Conservation (phyloP, 2,329 filamentous ascomycete genomes). For the Calonectria multiphialidica region DNA sequence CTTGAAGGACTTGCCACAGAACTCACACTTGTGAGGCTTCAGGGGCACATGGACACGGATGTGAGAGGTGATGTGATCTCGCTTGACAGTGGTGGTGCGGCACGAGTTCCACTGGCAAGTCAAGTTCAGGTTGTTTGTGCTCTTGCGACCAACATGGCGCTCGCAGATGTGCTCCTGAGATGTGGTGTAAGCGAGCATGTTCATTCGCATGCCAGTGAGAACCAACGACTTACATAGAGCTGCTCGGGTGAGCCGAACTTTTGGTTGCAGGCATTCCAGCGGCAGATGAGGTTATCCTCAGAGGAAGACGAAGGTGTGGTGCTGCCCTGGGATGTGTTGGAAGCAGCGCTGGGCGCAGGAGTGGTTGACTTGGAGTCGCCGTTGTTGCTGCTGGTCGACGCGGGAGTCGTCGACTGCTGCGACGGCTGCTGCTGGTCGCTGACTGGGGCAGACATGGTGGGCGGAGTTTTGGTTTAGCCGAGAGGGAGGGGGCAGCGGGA, state of each 20-base stretch:
- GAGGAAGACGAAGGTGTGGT: constrained; percentile 51
- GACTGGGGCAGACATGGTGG: constrained; percentile 49
- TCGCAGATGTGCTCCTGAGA: constrained; percentile 95
- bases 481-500: constrained; percentile 5
- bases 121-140: constrained; percentile 97
- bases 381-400: constrained; percentile 54
- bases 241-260: constrained; percentile 69
- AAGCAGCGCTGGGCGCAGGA: constrained; percentile 63
- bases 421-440: constrained; percentile 41
- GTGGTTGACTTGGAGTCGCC: constrained; percentile 66
- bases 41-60: constrained; percentile 98
- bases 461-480: constrained; percentile 39
- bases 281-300: constrained; percentile 70
- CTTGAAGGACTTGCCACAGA: constrained; percentile 99
- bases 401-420: constrained; percentile 39
- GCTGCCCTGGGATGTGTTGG: constrained; percentile 58
- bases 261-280: constrained; percentile 70
- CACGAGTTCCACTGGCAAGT: constrained; percentile 98
- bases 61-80: constrained; percentile 98
- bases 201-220: not conserved
- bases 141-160: constrained; percentile 97
- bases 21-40: constrained; percentile 99
- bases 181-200: not conserved
- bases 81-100: constrained; percentile 96
- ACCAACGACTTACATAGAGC: constrained; percentile 67